Base-by-base conservation (phyloP, 306 rosid species). In the Glycine soja region DNA sequence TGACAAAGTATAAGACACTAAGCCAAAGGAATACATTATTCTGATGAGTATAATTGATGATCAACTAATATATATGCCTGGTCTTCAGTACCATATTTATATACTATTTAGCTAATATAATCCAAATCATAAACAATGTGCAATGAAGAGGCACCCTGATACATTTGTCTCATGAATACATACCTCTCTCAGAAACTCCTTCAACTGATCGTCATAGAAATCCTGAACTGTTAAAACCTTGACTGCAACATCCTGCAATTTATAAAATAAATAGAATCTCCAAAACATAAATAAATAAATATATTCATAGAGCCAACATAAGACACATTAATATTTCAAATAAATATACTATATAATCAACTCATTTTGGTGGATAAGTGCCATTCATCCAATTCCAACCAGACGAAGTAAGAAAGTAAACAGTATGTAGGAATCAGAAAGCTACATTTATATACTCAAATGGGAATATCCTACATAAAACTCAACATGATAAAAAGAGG, bases 151-250 rank as follows among this genome's bases (percentile, higher is more conserved):
- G 30, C 30, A 24, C 30, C 30, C 30, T 24, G 30, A 24, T 24
- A 24, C 30, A 24, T 24, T 24, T 24, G 30, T 24, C 30, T 24
- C 2, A 6, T 18, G 76, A 43, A 58, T 46, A 45, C 69, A 43
- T 76, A 92, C 99, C 99, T 95, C 99, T 66, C 99, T 88, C 52
- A 95, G 84, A 81, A 95, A 95, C 82, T 95, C 99, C 83, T 85
- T 95, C 86, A 95, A 83, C 63, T 88, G 94, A 78, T 95, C 97
- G 62, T 95, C 99, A 11, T 81, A 81, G 86, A 95, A 93, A 85
- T 95, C 96, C 82, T 95, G 98, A 81, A 89, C 84, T 43, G 91
- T 85, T 75, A 95, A 82, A 84, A 95, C 98, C 85, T 95, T 95
- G 65, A 95, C 99, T 11, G 99, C 99, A 79, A 95, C 99, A 72